Evolutionary conservation across 371 early-diverging fungal genomes (phyloP), one percentile per base, ranked within the genome.

Genomic region (Mucor irregularis): DNA sequence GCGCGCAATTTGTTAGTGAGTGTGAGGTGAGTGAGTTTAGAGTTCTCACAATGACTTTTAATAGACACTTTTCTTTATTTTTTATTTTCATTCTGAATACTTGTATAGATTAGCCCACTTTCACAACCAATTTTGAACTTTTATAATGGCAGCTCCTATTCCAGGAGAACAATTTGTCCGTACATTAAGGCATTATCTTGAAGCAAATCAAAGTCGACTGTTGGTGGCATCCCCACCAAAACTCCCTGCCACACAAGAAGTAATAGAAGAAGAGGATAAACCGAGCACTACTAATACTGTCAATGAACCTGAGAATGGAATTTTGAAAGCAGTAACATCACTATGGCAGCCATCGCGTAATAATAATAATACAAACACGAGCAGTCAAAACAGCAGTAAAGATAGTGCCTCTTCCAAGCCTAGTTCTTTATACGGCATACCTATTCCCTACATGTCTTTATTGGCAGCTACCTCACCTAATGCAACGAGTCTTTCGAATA

Each of bases 81-180:
- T n/a, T n/a, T n/a, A n/a, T n/a, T n/a, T n/a, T n/a, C n/a, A n/a
- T n/a, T n/a, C n/a, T n/a, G n/a, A n/a, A n/a, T n/a, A n/a, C n/a
- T n/a, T n/a, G n/a, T n/a, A n/a, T n/a, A n/a, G n/a, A n/a, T n/a
- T n/a, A n/a, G n/a, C n/a, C n/a, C n/a, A n/a, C n/a, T n/a, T n/a
- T n/a, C n/a, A n/a, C n/a, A n/a, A n/a, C n/a, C n/a, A n/a, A n/a
- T n/a, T n/a, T n/a, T n/a, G n/a, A n/a, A n/a, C n/a, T n/a, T n/a
- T n/a, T n/a, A n/a, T n/a, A n/a, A 76, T 73, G 63, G 22, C 68
- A n/a, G 34, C 69, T 25, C 48, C 74, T 19, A 62, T 74, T 51
- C 61, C 69, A 55, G 82, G 83, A 53, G 86, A 85, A 49, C 72
- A 71, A 53, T 85, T 80, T 61, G 65, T 85, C 44, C 75, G 82